phyloP scores from a whole-genome alignment of 2,329 filamentous ascomycete genomes.

The Fonsecaea monophora region DNA sequence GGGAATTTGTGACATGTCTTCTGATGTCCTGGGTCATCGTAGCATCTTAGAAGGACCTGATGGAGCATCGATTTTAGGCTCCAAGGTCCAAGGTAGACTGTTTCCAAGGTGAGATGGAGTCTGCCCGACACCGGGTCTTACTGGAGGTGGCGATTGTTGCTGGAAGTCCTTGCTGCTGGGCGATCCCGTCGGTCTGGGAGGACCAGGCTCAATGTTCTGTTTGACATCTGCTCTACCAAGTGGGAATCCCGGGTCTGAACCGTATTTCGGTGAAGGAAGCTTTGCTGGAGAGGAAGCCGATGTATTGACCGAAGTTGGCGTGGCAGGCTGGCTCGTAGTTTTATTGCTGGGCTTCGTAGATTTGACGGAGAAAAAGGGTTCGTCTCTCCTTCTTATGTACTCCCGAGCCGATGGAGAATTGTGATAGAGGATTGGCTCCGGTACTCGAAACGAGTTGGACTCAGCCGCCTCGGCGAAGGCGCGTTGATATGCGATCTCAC shows the following conservation, averaged over 20 bases:
- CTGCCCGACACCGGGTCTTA: neutral
- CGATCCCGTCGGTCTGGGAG: constrained; percentile 3
- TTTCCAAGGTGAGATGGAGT: constrained; percentile 1
- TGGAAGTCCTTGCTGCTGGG: neutral
- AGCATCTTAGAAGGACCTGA: constrained; percentile 19
- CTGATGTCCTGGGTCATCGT: constrained; percentile 12
- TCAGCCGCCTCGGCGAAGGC: constrained; percentile 30
- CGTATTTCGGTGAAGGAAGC: constrained; percentile 21
- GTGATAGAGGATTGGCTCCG: constrained; percentile 35
- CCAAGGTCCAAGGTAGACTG: constrained; percentile 8
- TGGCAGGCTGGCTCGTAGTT: constrained; percentile 5
- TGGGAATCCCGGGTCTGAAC: constrained; percentile 2
- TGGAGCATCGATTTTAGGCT: constrained; percentile 15
- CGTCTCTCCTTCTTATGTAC: constrained; percentile 29
- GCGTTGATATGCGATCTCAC: constrained; percentile 38
- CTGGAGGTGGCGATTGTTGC: neutral
- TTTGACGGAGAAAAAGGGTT: constrained; percentile 24
- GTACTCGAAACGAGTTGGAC: constrained; percentile 25
- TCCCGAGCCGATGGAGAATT: constrained; percentile 36
- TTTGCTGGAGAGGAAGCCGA: constrained; percentile 15
- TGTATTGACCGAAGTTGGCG: constrained; percentile 6
- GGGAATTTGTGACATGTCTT: neutral
- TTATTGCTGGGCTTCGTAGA: neutral
- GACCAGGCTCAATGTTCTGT: constrained; percentile 1
- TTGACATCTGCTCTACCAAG: neutral